Evolutionary conservation across 2,329 filamentous ascomycete species (phyloP).

Genomic region (Epichloe gansuensis): DNA sequence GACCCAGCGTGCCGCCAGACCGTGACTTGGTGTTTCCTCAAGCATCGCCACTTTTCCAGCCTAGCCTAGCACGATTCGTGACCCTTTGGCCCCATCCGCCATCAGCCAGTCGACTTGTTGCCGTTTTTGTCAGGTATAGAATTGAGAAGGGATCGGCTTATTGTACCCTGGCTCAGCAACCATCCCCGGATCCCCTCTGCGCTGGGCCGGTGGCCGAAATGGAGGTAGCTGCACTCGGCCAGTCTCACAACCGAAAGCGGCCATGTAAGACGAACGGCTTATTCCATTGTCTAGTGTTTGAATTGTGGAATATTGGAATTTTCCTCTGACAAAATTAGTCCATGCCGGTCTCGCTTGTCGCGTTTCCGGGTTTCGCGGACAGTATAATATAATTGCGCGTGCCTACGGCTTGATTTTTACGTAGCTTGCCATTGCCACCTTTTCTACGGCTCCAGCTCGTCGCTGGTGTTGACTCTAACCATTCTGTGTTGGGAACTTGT

Average conservation of each 20-base stretch:
- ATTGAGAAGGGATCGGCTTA: background rate
- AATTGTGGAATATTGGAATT: background rate
- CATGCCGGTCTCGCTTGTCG: background rate
- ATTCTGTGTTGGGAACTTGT: background rate
- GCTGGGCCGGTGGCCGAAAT: conserved; percentile 5
- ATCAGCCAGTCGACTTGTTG: background rate
- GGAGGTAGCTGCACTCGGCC: conserved; percentile 4
- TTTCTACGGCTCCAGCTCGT: background rate
- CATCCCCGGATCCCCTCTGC: background rate
- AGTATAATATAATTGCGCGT: conserved; percentile 1
- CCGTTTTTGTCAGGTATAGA: background rate
- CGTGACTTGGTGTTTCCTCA: background rate
- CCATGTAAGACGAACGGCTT: conserved; percentile 1
- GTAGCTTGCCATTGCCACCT: background rate
- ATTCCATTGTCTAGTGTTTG: background rate
- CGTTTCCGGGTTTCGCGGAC: background rate
- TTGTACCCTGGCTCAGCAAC: background rate
- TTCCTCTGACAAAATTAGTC: background rate
- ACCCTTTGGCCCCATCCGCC: background rate
- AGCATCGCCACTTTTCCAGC: background rate
- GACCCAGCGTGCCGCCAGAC: background rate
- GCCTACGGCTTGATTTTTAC: background rate
- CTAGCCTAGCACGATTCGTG: background rate
- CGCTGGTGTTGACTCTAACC: background rate
- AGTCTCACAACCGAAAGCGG: conserved; percentile 3